phyloP scores from a whole-genome alignment of 257 asterid genomes.

The Fraxinus cuspidata region DNA sequence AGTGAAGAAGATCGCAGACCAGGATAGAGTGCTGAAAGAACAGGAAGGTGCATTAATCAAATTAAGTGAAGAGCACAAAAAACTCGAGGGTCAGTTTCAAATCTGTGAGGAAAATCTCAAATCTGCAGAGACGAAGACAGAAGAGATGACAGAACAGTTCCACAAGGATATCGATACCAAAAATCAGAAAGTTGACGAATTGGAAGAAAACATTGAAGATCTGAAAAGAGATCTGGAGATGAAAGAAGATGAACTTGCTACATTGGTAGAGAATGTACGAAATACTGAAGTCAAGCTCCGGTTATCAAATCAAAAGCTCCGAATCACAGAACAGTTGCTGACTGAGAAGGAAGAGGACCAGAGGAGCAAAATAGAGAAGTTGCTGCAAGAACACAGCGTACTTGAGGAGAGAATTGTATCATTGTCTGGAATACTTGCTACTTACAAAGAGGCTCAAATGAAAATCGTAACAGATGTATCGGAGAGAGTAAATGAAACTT shows the following conservation, averaged over 20 bases:
- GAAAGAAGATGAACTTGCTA: constrained; percentile 71
- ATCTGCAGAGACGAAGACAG: constrained; percentile 52
- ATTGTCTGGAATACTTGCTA: constrained; percentile 41
- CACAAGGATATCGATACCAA: constrained; percentile 40
- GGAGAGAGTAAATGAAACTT: constrained; percentile 45
- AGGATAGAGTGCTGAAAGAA: constrained; percentile 52
- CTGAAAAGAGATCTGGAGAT: constrained; percentile 74
- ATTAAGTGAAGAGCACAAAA: constrained; percentile 50
- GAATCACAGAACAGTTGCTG: constrained; percentile 74
- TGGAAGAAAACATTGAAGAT: constrained; percentile 64
- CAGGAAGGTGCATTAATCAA: constrained; percentile 49
- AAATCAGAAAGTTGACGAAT: constrained; percentile 48
- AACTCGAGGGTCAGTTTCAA: constrained; percentile 40
- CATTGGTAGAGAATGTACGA: constrained; percentile 62
- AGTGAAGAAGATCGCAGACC: constrained; percentile 46
- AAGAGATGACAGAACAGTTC: constrained; percentile 55
- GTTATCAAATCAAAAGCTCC: constrained; percentile 79
- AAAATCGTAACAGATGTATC: constrained; percentile 43
- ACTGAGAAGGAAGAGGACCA: constrained; percentile 65
- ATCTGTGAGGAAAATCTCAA: constrained; percentile 52
- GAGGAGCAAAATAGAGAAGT: constrained; percentile 65
- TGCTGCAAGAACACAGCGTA: constrained; percentile 48
- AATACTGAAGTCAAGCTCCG: constrained; percentile 83
- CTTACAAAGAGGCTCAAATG: constrained; percentile 55
- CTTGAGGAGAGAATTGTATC: constrained; percentile 50